Evolutionary conservation across 768 basidiomycete genomes (phyloP), one percentile per base, ranked within the genome.

Genomic region (Leccinum disarticulatum): DNA sequence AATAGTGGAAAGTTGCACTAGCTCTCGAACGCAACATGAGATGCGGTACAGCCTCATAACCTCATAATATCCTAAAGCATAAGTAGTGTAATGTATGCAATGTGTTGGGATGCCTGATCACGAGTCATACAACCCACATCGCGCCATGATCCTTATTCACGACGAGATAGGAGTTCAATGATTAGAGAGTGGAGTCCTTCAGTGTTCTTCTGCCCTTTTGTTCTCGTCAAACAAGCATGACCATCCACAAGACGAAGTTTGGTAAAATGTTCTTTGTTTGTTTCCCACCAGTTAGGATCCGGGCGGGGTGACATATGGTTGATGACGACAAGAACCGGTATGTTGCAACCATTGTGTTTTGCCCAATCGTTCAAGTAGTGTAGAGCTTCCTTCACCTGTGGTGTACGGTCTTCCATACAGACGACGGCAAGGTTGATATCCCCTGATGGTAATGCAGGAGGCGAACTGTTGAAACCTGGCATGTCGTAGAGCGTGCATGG

Each of bases 401-500:
- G 52, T 1, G 67, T 60, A 49, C 61, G 61, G 43, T 68, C 67
- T 28, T 68, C 62, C 62, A 64, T 46, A 41, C 67, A 68, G 43
- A 68, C 61, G 58, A 68, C 30, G 38, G 61, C 67, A 17, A 68
- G 67, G 55, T 60, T 66, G 52, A 68, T 64, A 7, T 62, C 62
- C 6, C 66, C 68, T 2, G 61, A 58, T 0, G 68, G 64, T 31
- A 68, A 57, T 17, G 66, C 52, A n/a, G 64, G 60, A 8, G 62
- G 62, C 31, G 67, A 68, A 53, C 52, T 64, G 47, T 27, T 19
- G 53, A 67, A 68, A 2, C 65, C 65, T 3, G 69, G 69, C 13
- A 68, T 58, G 30, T 70, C 69, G 22, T 70, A 70, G 17, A 70
- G 61, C 19, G 54, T 63, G 51, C 66, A 38, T 3, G 56, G 63